Conservation (phyloP, 2,329 filamentous ascomycete species). For the Colletotrichum sp. region DNA sequence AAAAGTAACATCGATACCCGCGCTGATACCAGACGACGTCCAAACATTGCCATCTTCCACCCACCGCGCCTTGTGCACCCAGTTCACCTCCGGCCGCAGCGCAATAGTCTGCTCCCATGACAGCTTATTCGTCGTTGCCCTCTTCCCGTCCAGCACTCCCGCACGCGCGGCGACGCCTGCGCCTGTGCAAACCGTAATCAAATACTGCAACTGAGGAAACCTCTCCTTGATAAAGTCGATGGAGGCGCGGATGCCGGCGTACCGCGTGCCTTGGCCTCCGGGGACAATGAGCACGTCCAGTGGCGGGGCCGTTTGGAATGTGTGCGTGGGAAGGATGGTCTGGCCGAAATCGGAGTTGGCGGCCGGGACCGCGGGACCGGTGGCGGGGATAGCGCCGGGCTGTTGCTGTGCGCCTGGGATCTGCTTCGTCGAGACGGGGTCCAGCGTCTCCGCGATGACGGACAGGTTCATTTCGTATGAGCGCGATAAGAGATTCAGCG, state of each 20-base stretch:
- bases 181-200: slow-evolving; percentile 65
- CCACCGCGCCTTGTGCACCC: slow-evolving; percentile 62
- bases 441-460: slow-evolving; percentile 20
- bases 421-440: slow-evolving; percentile 17
- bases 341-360: slow-evolving; percentile 11
- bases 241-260: slow-evolving; percentile 30
- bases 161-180: slow-evolving; percentile 53
- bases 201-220: slow-evolving; percentile 47
- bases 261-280: slow-evolving; percentile 51
- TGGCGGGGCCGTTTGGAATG: slow-evolving; percentile 47
- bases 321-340: slow-evolving; percentile 34
- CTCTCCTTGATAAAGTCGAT: slow-evolving; percentile 44
- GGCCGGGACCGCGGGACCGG: neutral
- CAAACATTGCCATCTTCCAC: slow-evolving; percentile 62
- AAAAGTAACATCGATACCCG: slow-evolving; percentile 66
- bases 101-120: slow-evolving; percentile 46
- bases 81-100: slow-evolving; percentile 48
- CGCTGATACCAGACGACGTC: slow-evolving; percentile 62
- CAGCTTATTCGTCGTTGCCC: slow-evolving; percentile 64
- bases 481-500: slow-evolving; percentile 31
- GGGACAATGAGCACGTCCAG: slow-evolving; percentile 63
- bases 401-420: neutral
- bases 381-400: neutral
- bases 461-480: slow-evolving; percentile 18
- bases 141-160: slow-evolving; percentile 56